These are phyloP conservation scores for Albugo laibachii DNA, from an alignment of 352 stramenopile genomes.

Conservation along the genomic window DNA sequence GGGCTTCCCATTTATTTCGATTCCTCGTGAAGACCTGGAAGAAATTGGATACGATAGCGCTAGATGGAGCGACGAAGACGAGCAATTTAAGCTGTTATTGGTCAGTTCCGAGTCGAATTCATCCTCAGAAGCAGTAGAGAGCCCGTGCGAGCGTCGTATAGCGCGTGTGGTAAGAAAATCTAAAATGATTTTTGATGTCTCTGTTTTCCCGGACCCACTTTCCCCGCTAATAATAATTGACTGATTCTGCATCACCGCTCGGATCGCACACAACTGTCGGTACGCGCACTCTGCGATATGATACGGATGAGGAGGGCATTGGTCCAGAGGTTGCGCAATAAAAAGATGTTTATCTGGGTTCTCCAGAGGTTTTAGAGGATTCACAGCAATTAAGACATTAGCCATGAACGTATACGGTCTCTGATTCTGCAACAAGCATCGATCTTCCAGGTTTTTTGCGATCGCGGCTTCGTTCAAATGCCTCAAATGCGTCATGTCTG, in stretches of 20 bases:
- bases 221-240: constrained; percentile 90
- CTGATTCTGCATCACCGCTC: constrained; percentile 73
- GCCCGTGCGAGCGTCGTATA: constrained; percentile 12
- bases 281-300: constrained; percentile 30
- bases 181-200: constrained; percentile 87
- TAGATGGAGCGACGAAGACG: constrained; percentile 23
- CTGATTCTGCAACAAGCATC: constrained; percentile 6
- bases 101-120: constrained; percentile 45
- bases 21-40: constrained; percentile 4
- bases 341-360: constrained; percentile 20
- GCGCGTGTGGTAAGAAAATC: constrained; percentile 57
- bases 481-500: constrained; percentile 70
- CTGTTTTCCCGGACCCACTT: constrained; percentile 85
- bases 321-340: constrained; percentile 5
- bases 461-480: constrained; percentile 22
- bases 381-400: constrained; percentile 9
- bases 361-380: constrained; percentile 18
- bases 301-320: constrained; percentile 9
- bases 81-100: constrained; percentile 6
- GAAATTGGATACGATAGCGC: constrained; percentile 60
- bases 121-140: constrained; percentile 27
- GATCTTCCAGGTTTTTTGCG: constrained; percentile 9
- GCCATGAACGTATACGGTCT: constrained; percentile 11
- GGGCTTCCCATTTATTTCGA: constrained; percentile 16
- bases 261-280: constrained; percentile 43